A percentile compares a stretch with the other conserved stretches of the same genome.
These are phyloP conservation scores for Hydrangea macrophylla DNA, from an alignment of 148 eudicot species.

Conservation along the genomic window DNA sequence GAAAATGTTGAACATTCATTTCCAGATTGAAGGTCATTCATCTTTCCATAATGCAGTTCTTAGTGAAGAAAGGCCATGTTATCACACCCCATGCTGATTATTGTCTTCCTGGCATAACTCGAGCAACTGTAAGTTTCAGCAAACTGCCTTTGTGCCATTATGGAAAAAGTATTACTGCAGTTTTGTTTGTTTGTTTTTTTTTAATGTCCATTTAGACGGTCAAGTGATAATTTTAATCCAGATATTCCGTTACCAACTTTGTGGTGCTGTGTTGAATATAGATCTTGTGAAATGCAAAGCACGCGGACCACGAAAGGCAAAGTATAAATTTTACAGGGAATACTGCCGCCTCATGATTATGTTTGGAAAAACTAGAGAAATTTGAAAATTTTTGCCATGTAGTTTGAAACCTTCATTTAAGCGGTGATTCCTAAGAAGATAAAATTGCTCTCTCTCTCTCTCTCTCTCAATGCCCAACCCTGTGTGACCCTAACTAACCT, in stretches of 20 bases:
- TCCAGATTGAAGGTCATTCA: neutral
- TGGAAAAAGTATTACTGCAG: neutral
- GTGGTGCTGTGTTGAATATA: neutral
- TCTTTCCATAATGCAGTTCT: slow-evolving; percentile 55
- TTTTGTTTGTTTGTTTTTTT: neutral
- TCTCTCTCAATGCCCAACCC: too few species aligned
- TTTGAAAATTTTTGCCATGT: too few species aligned
- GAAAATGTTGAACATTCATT: neutral
- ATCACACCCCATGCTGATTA: slow-evolving; percentile 92
- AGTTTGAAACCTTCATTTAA: too few species aligned
- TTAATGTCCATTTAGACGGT: too few species aligned
- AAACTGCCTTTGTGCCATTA: neutral
- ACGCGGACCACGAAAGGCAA: too few species aligned
- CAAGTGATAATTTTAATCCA: neutral
- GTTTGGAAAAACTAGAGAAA: too few species aligned
- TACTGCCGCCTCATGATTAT: too few species aligned
- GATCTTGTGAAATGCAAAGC: too few species aligned
- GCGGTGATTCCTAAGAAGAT: too few species aligned
- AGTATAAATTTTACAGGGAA: too few species aligned
- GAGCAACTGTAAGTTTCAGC: slow-evolving; percentile 78
- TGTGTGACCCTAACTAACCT: too few species aligned
- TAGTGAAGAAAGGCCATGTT: slow-evolving; percentile 88
- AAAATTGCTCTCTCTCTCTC: too few species aligned
- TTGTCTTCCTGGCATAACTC: slow-evolving; percentile 97
- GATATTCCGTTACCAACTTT: neutral